phyloP scores from a whole-genome alignment of 139 green algal species.

The Coelastrella sp. region DNA sequence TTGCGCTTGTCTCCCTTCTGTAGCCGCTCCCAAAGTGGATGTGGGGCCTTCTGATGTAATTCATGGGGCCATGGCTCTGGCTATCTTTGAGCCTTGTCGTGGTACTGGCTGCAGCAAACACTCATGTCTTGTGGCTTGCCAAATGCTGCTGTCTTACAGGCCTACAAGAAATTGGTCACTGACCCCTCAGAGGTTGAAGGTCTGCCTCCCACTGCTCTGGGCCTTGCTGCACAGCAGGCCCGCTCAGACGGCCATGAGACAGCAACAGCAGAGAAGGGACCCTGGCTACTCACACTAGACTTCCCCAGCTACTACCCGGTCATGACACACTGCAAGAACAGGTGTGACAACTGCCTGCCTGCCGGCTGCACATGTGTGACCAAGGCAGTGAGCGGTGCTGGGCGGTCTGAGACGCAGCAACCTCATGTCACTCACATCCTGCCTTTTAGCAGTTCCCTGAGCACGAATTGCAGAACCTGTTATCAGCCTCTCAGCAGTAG shows the following conservation, averaged over 20 bases:
- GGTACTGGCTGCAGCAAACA: neutral
- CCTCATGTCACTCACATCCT: too few relatives aligned
- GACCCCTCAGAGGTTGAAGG: conserved; percentile 84
- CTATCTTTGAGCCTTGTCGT: neutral
- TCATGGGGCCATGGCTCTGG: neutral
- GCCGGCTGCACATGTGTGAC: too few relatives aligned
- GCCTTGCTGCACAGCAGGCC: conserved; percentile 63
- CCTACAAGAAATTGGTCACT: conserved; percentile 89
- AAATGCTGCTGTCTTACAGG: conserved; percentile 39
- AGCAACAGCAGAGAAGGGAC: conserved; percentile 85
- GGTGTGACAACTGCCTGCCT: conserved; percentile 24
- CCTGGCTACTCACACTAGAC: conserved; percentile 97
- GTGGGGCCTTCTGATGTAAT: too few relatives aligned
- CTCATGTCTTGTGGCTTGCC: neutral
- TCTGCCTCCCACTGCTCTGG: conserved; percentile 82
- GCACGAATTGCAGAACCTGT: too few relatives aligned
- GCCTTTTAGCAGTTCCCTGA: too few relatives aligned
- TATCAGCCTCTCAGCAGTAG: too few relatives aligned
- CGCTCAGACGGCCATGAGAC: conserved; percentile 74
- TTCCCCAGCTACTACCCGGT: conserved; percentile 89
- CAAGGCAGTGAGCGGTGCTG: neutral
- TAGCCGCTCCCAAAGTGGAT: too few relatives aligned
- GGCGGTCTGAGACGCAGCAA: neutral
- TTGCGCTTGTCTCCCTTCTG: too few relatives aligned
- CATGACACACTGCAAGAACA: conserved; percentile 89